phyloP scores from a whole-genome alignment of 2,329 filamentous ascomycete species.

The Fusarium verticillioides region DNA sequence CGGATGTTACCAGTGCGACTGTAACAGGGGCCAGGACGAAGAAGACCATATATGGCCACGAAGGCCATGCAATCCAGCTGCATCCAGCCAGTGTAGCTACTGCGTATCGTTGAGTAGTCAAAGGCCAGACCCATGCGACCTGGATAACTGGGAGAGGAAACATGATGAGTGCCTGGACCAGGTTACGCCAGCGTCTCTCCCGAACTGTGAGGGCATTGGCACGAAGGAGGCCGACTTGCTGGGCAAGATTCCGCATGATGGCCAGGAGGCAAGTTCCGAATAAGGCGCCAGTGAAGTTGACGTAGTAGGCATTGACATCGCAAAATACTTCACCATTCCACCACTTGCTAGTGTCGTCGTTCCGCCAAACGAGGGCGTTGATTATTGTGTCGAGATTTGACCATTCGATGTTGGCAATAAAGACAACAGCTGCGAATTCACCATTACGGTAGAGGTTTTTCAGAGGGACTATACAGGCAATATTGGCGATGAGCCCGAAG shows the following conservation, averaged over 20 bases:
- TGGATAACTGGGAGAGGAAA: constrained; percentile 65
- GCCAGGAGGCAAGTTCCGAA: constrained; percentile 64
- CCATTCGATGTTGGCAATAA: constrained; percentile 59
- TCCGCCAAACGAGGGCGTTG: constrained; percentile 65
- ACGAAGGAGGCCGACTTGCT: constrained; percentile 59
- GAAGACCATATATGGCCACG: constrained; percentile 62
- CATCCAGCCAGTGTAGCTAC: constrained; percentile 64
- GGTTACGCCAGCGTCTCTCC: constrained; percentile 56
- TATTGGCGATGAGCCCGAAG: constrained; percentile 57
- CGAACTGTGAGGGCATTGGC: constrained; percentile 52
- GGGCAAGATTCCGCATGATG: constrained; percentile 64
- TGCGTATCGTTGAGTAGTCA: constrained; percentile 60
- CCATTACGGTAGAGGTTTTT: constrained; percentile 62
- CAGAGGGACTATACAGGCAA: constrained; percentile 63
- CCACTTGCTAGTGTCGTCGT: constrained; percentile 62
- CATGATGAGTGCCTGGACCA: constrained; percentile 64
- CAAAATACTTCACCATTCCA: constrained; percentile 65
- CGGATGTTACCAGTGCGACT: constrained; percentile 56
- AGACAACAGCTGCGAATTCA: constrained; percentile 64
- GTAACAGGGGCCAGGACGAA: constrained; percentile 59
- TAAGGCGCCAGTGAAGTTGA: constrained; percentile 58
- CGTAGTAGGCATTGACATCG: constrained; percentile 61
- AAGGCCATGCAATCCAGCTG: constrained; percentile 54
- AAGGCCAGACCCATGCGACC: constrained; percentile 59
- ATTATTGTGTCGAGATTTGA: constrained; percentile 61